phyloP scores from a whole-genome alignment of 1,284 basidiomycete genomes.

The Microbotryum saponariae region DNA sequence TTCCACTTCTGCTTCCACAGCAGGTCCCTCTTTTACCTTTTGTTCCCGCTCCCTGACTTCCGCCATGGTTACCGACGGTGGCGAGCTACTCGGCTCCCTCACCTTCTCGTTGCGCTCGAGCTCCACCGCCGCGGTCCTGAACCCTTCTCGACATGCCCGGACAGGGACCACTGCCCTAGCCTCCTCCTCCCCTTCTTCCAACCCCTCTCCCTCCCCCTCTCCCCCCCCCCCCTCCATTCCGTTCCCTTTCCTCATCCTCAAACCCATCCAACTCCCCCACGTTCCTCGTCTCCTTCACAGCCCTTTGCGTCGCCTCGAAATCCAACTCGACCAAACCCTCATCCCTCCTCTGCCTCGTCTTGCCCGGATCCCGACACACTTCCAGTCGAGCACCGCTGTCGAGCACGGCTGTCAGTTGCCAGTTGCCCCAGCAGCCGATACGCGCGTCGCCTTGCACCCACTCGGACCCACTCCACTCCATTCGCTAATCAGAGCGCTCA shows the following conservation, averaged over 20 bases:
- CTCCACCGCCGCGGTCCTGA: conserved; percentile 2
- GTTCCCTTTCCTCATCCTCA: conserved; percentile 3
- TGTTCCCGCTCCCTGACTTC: background rate
- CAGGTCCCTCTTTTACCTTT: background rate
- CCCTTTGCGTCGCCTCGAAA: conserved; percentile 10
- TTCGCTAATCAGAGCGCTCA: too few relatives aligned
- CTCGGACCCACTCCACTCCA: too few relatives aligned
- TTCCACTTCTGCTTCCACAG: background rate
- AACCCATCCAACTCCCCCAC: conserved; percentile 1
- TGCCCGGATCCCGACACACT: conserved; percentile 60
- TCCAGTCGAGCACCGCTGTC: too few relatives aligned
- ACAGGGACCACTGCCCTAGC: background rate
- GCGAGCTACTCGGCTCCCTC: conserved; percentile 1
- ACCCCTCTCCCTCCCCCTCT: conserved; percentile 1
- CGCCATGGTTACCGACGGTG: background rate
- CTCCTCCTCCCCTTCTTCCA: conserved; percentile 13
- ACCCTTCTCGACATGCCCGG: background rate
- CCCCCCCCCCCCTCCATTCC: background rate
- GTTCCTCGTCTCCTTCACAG: background rate
- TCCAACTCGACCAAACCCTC: conserved; percentile 7
- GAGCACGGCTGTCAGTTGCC: too few relatives aligned
- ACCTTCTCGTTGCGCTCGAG: conserved; percentile 1
- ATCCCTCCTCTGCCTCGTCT: conserved; percentile 1
- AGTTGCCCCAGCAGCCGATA: too few relatives aligned
- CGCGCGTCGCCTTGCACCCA: too few relatives aligned